phyloP scores from a whole-genome alignment of 2,329 filamentous ascomycete species.

The Orbilia brochopaga region DNA sequence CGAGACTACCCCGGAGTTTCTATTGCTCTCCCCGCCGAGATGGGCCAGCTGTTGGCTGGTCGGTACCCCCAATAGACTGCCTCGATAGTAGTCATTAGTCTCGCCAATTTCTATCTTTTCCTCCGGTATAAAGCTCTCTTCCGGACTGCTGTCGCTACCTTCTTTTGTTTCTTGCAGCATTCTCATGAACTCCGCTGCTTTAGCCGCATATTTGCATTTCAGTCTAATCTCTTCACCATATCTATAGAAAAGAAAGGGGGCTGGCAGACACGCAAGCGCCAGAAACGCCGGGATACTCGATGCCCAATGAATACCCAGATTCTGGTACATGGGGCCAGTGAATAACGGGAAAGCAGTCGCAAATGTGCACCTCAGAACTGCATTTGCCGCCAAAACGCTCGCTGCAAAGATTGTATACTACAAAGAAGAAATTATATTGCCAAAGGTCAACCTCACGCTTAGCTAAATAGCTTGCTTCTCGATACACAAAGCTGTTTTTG shows the following conservation, averaged over 20 bases:
- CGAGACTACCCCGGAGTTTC: neutral
- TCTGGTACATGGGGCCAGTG: conserved; percentile 57
- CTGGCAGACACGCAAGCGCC: conserved; percentile 72
- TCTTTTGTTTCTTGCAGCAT: conserved; percentile 56
- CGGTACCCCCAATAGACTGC: neutral
- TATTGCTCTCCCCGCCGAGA: neutral
- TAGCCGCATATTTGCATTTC: conserved; percentile 72
- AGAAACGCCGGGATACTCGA: conserved; percentile 72
- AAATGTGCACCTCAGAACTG: conserved; percentile 56
- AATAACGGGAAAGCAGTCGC: conserved; percentile 38
- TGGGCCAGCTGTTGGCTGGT: neutral
- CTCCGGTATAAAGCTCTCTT: neutral
- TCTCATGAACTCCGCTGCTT: conserved; percentile 68
- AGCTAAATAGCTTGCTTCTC: too few relatives aligned
- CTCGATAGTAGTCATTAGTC: neutral
- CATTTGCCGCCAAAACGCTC: conserved; percentile 76
- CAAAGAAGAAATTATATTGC: neutral
- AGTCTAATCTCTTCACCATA: conserved; percentile 70
- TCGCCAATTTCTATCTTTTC: neutral
- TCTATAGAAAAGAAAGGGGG: conserved; percentile 77
- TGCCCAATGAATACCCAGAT: conserved; percentile 76
- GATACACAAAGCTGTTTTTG: too few relatives aligned
- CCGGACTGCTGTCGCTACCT: neutral
- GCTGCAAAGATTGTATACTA: conserved; percentile 67
- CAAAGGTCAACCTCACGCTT: neutral